Evolutionary conservation across 345 rosid species (phyloP).

Genomic region (Ricinus communis): DNA sequence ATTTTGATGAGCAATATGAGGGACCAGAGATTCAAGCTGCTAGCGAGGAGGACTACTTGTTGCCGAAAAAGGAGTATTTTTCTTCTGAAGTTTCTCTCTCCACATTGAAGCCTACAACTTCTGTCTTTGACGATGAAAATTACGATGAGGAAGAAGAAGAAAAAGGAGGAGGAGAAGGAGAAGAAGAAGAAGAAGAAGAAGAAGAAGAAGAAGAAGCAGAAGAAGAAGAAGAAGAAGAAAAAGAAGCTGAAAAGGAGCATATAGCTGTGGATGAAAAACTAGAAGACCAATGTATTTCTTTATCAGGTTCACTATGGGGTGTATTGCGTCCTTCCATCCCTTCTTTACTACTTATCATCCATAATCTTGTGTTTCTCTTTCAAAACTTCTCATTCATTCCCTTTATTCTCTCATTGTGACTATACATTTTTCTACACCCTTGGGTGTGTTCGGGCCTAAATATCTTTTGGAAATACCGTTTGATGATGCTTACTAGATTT

Average conservation of each 20-base stretch:
- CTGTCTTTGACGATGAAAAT: slow-evolving; percentile 84
- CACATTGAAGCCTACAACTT: slow-evolving; percentile 40
- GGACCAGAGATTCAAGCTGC: slow-evolving; percentile 82
- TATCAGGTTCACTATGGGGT: slow-evolving; percentile 43
- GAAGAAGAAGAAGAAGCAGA: slow-evolving; percentile 43
- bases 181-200: slow-evolving; percentile 55
- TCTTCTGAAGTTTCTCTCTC: slow-evolving; percentile 51
- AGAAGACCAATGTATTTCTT: slow-evolving; percentile 35
- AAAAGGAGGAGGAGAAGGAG: too few species aligned
- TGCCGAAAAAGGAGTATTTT: slow-evolving; percentile 68
- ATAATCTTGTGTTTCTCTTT: not conserved
- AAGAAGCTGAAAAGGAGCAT: slow-evolving; percentile 42
- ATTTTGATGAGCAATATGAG: slow-evolving; percentile 92
- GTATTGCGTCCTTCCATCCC: not conserved
- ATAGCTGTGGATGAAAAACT: slow-evolving; percentile 42
- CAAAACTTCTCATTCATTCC: too few species aligned
- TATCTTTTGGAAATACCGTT: too few species aligned
- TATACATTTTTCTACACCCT: too few species aligned
- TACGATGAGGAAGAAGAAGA: slow-evolving; percentile 97
- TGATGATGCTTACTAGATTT: too few species aligned
- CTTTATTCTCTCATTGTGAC: too few species aligned
- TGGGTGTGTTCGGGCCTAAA: too few species aligned
- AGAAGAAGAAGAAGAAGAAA: slow-evolving; percentile 57
- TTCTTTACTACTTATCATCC: not conserved
- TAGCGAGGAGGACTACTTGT: slow-evolving; percentile 76